These are phyloP conservation scores for Tetraselmis chui DNA, from an alignment of 139 green algal genomes.

Conservation along the genomic window DNA sequence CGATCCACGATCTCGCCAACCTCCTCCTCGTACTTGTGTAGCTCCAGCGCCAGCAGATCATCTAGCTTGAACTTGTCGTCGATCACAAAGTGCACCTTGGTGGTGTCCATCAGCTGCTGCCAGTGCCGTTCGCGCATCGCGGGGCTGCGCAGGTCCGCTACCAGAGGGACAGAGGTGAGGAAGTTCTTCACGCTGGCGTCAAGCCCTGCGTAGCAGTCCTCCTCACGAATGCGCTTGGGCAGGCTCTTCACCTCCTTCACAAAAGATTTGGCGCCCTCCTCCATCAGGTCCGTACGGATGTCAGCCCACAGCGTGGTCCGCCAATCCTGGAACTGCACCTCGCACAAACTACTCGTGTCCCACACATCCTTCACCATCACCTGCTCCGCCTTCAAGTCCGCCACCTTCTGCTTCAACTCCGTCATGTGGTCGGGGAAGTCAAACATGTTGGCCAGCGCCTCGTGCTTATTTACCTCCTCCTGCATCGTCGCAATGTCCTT, in stretches of 20 bases:
- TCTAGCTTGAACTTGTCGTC: slow-evolving; percentile 63
- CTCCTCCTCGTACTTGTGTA: slow-evolving; percentile 89
- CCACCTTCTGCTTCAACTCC: slow-evolving; percentile 16
- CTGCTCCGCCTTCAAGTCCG: slow-evolving; percentile 49
- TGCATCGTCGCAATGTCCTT: slow-evolving; percentile 43
- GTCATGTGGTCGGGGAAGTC: slow-evolving; percentile 57
- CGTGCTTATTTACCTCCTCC: slow-evolving; percentile 36
- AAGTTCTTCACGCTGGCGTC: slow-evolving; percentile 73
- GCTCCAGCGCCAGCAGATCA: slow-evolving; percentile 74
- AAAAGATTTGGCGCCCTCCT: slow-evolving; percentile 77
- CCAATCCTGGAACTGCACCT: slow-evolving; percentile 67
- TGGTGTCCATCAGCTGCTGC: slow-evolving; percentile 71
- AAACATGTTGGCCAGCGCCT: slow-evolving; percentile 71
- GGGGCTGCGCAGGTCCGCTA: slow-evolving; percentile 64
- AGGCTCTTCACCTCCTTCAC: slow-evolving; percentile 70
- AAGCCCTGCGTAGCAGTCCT: slow-evolving; percentile 64
- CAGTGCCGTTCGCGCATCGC: slow-evolving; percentile 72
- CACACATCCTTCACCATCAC: slow-evolving; percentile 73
- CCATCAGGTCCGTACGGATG: slow-evolving; percentile 72
- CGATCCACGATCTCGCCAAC: slow-evolving; percentile 85
- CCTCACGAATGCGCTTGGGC: slow-evolving; percentile 47
- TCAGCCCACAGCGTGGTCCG: slow-evolving; percentile 64
- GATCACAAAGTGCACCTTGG: slow-evolving; percentile 34
- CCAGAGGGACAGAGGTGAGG: slow-evolving; percentile 65
- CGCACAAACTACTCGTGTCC: slow-evolving; percentile 59